Evolutionary conservation across 2,329 filamentous ascomycete genomes (phyloP), one percentile per base, ranked within the genome.

Genomic region (Penicillium concentricum): DNA sequence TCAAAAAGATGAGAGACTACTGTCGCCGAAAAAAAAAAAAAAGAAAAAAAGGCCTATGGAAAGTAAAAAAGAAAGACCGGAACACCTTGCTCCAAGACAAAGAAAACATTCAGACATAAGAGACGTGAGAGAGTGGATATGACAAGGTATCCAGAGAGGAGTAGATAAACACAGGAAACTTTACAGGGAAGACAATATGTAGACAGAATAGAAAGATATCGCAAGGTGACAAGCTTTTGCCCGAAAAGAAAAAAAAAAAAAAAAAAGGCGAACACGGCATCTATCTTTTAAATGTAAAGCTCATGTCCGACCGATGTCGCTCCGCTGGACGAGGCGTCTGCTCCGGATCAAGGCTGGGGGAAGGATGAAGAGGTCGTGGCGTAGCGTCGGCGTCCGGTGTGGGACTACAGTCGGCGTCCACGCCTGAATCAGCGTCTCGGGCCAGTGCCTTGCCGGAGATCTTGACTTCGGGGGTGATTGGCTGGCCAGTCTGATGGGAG

Each of bases 371-470:
- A 41, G 71, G 70, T 24, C 70, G 70, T 32, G 71, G 71, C 5
- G 71, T 73, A 15, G 70, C 68, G 48, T 73, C 70, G 7, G 71
- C 61, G 45, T 73, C 70, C 1, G 63, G 62, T 7, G 62, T 68
- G 13, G 61, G 64, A 20, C 60, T 64, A 15, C 46, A 34, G 26
- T 69, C 61, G 15, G 63, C 54, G 15, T 72, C 65, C 18, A 47
- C 26, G 4, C 50, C 54, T 20, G 63, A 58, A 22, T 49, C 53
- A 7, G 44, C 22, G 15, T 65, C 63, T 0, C 57, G 28, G 16
- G 43, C 46, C 15, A 57, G 18, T n/a, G n/a, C 18, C 20, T 37
- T 56, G 22, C 48, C 55, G 1, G 45, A 50, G 18, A 55, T 37
- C 24, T 61, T 62, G 46, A 61, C 55, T 41, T 63, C 62, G 4